Evolutionary conservation across 805 yeast genomes (phyloP), one percentile per base, ranked within the genome.

Genomic region (Saturnispora diversa): DNA sequence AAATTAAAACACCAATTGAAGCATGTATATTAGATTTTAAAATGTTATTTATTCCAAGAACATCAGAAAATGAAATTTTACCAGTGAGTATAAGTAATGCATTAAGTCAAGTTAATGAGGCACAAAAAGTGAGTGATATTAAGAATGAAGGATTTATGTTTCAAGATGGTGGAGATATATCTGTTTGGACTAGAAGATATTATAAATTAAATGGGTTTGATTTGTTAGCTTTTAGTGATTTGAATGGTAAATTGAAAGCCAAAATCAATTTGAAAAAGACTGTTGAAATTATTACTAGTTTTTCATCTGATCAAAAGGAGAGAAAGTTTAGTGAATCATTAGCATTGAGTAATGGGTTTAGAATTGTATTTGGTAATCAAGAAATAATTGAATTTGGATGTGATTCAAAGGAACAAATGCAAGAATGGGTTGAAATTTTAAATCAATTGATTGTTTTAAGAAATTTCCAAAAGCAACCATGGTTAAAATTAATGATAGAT

Each of bases 141-240:
- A 41, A 37, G 2, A 63, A 64, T 52, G 80, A 82, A 54, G 97
- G 97, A 0, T 79, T 66, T 52, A 63, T 90, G 63, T 75, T 77
- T 51, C 97, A 88, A 62, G 85, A 81, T 53, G 97, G 97, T 15
- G 97, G 97, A 8, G 97, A 88, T 62, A 74, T 92, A 50, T 73
- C 69, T 12, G 64, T 69, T 22, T 75, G 88, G 77, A 75, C 83
- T 50, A 74, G 82, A 48, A 69, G 97, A 43, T 84, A 61, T 62
- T 86, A 80, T 64, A 78, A 73, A 48, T 65, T 88, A n/a, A 65
- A 72, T 34, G 94, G 90, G 0, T 71, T 77, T 7, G 74, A 77
- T 26, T 64, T 88, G 49, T 68, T 78, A 40, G 95, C 95, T 0
- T 84, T 80, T 54, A 80, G 84, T 49, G 92, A 81, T 48, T 65